Conservation (phyloP, 2,329 filamentous ascomycete genomes). For the Byssochlamys sp. region DNA sequence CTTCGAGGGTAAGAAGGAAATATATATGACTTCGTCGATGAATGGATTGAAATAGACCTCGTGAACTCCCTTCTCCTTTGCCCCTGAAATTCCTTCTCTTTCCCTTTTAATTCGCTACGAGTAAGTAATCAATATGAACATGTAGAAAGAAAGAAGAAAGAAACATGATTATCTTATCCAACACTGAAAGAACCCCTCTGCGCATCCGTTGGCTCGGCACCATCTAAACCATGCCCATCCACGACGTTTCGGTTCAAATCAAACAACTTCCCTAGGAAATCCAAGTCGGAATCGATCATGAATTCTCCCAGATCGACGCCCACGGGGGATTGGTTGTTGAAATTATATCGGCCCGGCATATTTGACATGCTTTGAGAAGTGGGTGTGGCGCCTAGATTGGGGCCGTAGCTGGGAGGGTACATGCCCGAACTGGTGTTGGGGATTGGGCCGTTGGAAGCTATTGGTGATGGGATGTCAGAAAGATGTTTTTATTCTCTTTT, state of each 20-base stretch:
- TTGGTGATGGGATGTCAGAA: neutral
- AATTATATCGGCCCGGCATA: neutral
- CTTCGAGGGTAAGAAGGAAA: too few relatives aligned
- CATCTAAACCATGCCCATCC: neutral
- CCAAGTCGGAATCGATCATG: slow-evolving; percentile 4
- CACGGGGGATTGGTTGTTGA: slow-evolving; percentile 1
- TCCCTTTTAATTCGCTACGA: too few relatives aligned
- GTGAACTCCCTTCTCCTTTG: neutral
- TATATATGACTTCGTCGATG: too few relatives aligned
- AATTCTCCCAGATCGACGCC: slow-evolving; percentile 4
- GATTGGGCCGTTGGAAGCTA: neutral
- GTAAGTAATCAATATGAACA: too few relatives aligned
- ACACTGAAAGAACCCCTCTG: neutral
- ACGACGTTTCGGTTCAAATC: neutral
- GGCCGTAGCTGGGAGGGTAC: neutral
- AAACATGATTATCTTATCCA: neutral
- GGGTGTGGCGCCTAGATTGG: neutral
- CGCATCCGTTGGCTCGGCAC: neutral
- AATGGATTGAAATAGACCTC: too few relatives aligned
- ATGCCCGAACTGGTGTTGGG: neutral
- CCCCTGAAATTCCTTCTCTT: too few relatives aligned
- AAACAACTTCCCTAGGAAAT: slow-evolving; percentile 2
- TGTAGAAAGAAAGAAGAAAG: too few relatives aligned
- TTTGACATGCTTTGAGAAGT: neutral
- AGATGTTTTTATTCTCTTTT: neutral